A percentile compares a stretch with the other conserved stretches of the same genome.
Conservation (phyloP, 306 rosid genomes). For the Myrica gale region DNA sequence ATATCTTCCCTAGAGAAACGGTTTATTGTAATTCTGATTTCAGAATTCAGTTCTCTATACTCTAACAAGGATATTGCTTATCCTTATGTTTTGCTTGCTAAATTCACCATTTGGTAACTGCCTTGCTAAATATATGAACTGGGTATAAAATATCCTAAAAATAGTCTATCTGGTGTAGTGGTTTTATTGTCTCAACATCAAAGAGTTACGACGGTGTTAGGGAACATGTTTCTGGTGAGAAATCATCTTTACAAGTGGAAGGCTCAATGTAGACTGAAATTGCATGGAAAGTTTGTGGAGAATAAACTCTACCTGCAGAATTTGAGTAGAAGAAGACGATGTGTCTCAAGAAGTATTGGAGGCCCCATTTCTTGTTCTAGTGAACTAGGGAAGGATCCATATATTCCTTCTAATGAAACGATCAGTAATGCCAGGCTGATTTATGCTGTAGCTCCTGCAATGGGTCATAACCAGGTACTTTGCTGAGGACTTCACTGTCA, state of each 20-base stretch:
- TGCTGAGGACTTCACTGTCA: background rate
- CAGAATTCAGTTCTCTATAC: background rate
- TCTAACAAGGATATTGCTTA: background rate
- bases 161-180: background rate
- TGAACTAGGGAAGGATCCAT: conserved; percentile 25
- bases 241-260: conserved; percentile 34
- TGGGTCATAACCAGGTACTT: conserved; percentile 91
- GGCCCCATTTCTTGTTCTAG: conserved; percentile 38
- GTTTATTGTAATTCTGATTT: background rate
- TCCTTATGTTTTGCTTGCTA: background rate
- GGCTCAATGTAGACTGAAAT: conserved; percentile 4
- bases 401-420: conserved; percentile 32
- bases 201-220: conserved; percentile 35
- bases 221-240: conserved; percentile 36
- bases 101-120: background rate
- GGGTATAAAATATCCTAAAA: background rate
- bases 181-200: background rate
- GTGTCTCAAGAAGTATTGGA: conserved; percentile 23
- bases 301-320: conserved; percentile 26
- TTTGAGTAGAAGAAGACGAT: conserved; percentile 21
- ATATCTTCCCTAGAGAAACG: background rate
- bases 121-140: background rate
- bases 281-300: conserved; percentile 16
- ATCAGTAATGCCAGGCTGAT: conserved; percentile 52
- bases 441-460: conserved; percentile 84